Conservation (phyloP, 2,329 filamentous ascomycete genomes). For the Arachnomyces sp. region DNA sequence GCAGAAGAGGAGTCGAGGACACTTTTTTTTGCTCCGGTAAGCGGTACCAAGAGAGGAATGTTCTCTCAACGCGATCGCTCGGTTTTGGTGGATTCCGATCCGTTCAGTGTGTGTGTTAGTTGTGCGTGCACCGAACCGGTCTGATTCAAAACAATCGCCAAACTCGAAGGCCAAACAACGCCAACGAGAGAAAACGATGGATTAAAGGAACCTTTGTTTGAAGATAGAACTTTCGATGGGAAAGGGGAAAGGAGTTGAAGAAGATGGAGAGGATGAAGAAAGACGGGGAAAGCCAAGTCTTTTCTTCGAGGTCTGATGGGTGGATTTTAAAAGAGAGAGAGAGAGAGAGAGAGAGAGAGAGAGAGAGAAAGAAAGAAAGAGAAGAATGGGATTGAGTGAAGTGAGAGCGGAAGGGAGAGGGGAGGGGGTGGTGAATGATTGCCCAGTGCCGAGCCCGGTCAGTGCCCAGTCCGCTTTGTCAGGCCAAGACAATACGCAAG, state of each 20-base stretch:
- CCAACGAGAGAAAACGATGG: not conserved
- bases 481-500: not conserved
- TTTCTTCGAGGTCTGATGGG: not conserved
- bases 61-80: not conserved
- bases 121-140: too few relatives aligned
- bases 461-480: not conserved
- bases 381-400: slow-evolving; percentile 7
- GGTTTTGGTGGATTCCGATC: not conserved
- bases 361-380: slow-evolving; percentile 8
- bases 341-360: slow-evolving; percentile 5
- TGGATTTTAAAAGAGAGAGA: slow-evolving; percentile 2
- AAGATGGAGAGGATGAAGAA: slow-evolving; percentile 6
- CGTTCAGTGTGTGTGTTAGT: too few relatives aligned
- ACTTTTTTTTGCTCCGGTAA: too few relatives aligned
- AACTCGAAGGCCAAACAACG: slow-evolving; percentile 1
- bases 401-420: slow-evolving; percentile 11
- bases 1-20: too few relatives aligned
- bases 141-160: not conserved
- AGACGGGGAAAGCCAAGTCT: not conserved
- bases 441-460: not conserved
- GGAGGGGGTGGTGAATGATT: slow-evolving; percentile 1
- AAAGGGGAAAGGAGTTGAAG: slow-evolving; percentile 6
- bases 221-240: slow-evolving; percentile 1
- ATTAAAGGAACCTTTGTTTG: not conserved
- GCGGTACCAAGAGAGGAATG: not conserved